Conservation (phyloP, 225 moss, liverwort and hornwort species). For the Pseudoscleropodium purum region DNA sequence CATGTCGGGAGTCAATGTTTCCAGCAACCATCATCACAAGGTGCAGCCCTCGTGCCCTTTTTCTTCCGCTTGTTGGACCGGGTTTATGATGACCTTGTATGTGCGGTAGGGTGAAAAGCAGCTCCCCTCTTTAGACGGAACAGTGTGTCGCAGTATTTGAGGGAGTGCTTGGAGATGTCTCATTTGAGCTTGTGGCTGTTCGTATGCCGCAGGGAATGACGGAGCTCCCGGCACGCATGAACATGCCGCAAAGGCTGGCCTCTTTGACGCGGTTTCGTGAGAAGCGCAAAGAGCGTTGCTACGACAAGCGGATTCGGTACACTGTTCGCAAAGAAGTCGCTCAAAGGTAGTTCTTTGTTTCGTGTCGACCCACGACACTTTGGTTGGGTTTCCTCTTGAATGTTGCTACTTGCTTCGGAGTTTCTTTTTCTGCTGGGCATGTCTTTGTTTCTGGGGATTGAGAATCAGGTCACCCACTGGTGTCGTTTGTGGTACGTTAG, state of each 20-base stretch:
- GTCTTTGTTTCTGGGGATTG: neutral
- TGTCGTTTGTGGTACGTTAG: neutral
- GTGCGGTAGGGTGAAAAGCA: neutral
- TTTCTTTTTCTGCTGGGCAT: neutral
- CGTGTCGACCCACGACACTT: neutral
- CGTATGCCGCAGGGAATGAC: constrained; percentile 51
- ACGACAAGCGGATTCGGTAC: constrained; percentile 91
- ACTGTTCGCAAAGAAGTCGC: constrained; percentile 94
- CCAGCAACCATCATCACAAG: constrained; percentile 80
- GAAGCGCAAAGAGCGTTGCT: constrained; percentile 92
- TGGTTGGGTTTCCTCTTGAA: neutral
- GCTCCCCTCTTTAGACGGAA: neutral
- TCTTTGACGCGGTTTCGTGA: constrained; percentile 90
- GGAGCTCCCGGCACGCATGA: constrained; percentile 89
- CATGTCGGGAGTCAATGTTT: constrained; percentile 71
- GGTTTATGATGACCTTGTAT: neutral
- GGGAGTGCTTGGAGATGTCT: neutral
- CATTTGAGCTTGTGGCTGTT: neutral
- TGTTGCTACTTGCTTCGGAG: too few relatives aligned
- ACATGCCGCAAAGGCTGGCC: constrained; percentile 93
- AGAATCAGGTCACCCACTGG: neutral
- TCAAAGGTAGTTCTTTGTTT: constrained; percentile 41
- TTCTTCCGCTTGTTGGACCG: neutral
- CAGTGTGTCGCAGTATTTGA: neutral
- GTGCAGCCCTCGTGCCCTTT: neutral